Evolutionary conservation across 345 rosid species (phyloP).

Genomic region (Hibiscus syriacus): DNA sequence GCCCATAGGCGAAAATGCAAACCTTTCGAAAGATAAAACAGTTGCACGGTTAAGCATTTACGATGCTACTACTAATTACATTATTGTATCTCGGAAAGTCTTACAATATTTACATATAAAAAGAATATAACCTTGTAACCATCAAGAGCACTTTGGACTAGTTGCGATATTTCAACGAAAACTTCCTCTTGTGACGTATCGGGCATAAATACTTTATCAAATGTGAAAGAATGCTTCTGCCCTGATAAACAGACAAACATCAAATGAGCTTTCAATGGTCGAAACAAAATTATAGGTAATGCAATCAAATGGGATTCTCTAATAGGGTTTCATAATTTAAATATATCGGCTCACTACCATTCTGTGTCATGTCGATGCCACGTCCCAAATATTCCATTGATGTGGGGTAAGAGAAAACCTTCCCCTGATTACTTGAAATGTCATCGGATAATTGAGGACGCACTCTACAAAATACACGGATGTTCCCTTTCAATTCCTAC

Average conservation of each 20-base stretch:
- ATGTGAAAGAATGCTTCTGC: constrained; percentile 75
- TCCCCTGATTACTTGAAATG: constrained; percentile 42
- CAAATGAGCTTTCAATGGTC: too few species aligned
- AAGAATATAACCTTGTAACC: constrained; percentile 74
- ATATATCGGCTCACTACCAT: constrained; percentile 34
- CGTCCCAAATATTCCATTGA: constrained; percentile 70
- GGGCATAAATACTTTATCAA: constrained; percentile 77
- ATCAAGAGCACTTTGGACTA: constrained; percentile 98
- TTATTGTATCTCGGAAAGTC: not conserved
- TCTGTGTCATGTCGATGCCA: constrained; percentile 66
- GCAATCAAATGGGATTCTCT: not conserved
- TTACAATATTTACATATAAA: not conserved
- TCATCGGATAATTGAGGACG: constrained; percentile 80
- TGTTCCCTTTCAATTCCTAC: constrained; percentile 95
- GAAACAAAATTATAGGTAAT: not conserved
- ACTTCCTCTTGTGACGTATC: constrained; percentile 80
- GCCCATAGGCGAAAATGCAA: constrained; percentile 97
- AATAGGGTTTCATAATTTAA: not conserved
- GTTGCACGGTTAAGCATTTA: constrained; percentile 1
- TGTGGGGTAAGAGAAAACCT: constrained; percentile 59
- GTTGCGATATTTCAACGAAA: constrained; percentile 88
- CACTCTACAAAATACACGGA: constrained; percentile 97
- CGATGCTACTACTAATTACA: not conserved
- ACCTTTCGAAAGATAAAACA: constrained; percentile 39
- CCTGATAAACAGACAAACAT: constrained; percentile 35